Evolutionary conservation across 2,329 filamentous ascomycete species (phyloP), one percentile per base, ranked within the genome.

Genomic region (Paraphaeosphaeria minitans): DNA sequence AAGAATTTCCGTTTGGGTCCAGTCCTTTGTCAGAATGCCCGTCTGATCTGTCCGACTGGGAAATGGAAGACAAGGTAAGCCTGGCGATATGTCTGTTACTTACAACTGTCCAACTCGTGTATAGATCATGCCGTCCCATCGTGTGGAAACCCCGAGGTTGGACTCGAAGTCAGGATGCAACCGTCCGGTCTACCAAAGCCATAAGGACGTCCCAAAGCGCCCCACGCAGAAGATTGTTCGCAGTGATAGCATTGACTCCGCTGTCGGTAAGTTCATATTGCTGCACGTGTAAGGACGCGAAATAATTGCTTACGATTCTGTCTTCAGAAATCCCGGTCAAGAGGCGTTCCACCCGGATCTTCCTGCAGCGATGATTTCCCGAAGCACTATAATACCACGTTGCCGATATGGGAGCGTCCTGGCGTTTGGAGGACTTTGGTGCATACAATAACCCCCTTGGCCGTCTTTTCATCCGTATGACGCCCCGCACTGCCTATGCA

Each of bases 31-130:
- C 66, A 13, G 61, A 63, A 46, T 66, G 54, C 21, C 66, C 66
- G 2, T 67, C 66, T 13, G 61, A 67, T 27, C 35, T 68, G 19
- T 68, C 64, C 0, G 58, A 63, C 4, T 59, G 56, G 61, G 49
- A 65, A 4, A 33, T 63, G 9, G 13, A 29, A 2, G 43, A 52
- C 27, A 37, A 61, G 39, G 63, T 65, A 56, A 45, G 52, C 19
- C 10, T 14, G 10, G 8, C 13, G 2, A 21, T 35, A 10, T 16
- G 19, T 27, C 5, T 7, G 3, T n/a, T 16, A 27, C 29, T 21
- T 29, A 33, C n/a, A 35, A 12, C 12, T 37, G 4, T 10, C 48
- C 22, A 27, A 39, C 19, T 24, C 31, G 24, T 21, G 14, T 41
- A 8, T 37, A 50, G 45, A 19, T 43, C 10, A n/a, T 50, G 12